Evolutionary conservation across 768 basidiomycete species (phyloP).

Genomic region (Artomyces pyxidatus): DNA sequence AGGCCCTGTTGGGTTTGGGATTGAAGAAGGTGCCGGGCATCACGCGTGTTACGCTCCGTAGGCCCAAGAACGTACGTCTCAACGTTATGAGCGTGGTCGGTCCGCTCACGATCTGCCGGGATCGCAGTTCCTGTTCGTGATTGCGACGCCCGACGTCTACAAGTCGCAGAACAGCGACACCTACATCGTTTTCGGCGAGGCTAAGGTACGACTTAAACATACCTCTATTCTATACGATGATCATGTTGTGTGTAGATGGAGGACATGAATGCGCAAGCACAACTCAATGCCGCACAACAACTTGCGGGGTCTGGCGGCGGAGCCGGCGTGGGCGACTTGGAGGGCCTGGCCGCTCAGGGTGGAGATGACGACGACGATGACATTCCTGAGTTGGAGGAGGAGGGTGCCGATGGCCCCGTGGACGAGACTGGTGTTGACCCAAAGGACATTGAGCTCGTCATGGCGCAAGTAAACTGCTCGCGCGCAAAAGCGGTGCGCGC

Average conservation of each 20-base stretch:
- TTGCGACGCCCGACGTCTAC: conserved; percentile 93
- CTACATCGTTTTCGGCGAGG: conserved; percentile 99
- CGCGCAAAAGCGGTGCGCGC: conserved; percentile 88
- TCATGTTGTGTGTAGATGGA: conserved; percentile 47
- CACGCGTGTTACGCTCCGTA: conserved; percentile 88
- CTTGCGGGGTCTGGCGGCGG: conserved; percentile 46
- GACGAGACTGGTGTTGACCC: conserved; percentile 87
- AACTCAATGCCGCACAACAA: conserved; percentile 73
- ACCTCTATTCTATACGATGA: background rate
- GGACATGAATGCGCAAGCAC: conserved; percentile 78
- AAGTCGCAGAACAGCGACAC: conserved; percentile 96
- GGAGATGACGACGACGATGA: conserved; percentile 66
- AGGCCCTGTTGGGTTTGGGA: conserved; percentile 85
- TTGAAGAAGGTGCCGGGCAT: conserved; percentile 90
- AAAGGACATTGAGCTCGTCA: conserved; percentile 93
- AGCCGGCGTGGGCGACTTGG: conserved; percentile 38
- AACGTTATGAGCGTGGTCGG: background rate
- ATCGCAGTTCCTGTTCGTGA: conserved; percentile 76
- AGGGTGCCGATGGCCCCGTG: conserved; percentile 72
- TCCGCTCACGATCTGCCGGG: background rate
- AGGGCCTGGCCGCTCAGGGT: conserved; percentile 42
- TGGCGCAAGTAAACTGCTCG: conserved; percentile 83
- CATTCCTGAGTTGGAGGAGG: conserved; percentile 75
- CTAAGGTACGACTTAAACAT: conserved; percentile 47
- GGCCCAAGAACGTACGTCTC: conserved; percentile 81